These are phyloP conservation scores for Cyberlindnera suaveolens DNA, from an alignment of 805 yeast species.

Conservation along the genomic window DNA sequence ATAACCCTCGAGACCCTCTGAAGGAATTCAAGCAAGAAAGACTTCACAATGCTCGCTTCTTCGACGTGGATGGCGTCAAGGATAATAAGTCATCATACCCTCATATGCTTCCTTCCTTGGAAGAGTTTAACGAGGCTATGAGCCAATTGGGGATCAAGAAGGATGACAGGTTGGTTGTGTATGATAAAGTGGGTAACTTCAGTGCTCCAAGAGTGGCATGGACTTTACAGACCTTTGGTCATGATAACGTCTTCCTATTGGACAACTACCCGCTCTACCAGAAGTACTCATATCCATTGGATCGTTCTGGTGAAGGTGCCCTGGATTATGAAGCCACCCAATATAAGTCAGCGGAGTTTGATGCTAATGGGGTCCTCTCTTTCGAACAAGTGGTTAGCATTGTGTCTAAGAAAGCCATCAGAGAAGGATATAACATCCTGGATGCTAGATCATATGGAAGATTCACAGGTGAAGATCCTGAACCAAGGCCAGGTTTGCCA, in stretches of 20 bases:
- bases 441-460: conserved; percentile 82
- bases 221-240: conserved; percentile 81
- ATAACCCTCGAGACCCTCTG: conserved; percentile 50
- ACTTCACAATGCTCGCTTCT: conserved; percentile 59
- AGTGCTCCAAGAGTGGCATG: conserved; percentile 90
- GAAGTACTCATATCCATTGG: conserved; percentile 39
- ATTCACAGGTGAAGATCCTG: conserved; percentile 75
- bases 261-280: conserved; percentile 61
- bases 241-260: conserved; percentile 57
- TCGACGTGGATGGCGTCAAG: conserved; percentile 69
- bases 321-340: conserved; percentile 11
- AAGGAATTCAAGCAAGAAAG: conserved; percentile 56
- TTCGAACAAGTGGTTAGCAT: conserved; percentile 62
- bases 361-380: conserved; percentile 46
- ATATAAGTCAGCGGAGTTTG: conserved; percentile 33
- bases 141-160: conserved; percentile 48
- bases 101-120: conserved; percentile 77
- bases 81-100: conserved; percentile 64
- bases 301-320: conserved; percentile 20
- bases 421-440: conserved; percentile 44
- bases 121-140: conserved; percentile 48
- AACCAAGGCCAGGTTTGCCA: conserved; percentile 82
- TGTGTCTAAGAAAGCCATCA: conserved; percentile 42
- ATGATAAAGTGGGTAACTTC: conserved; percentile 81
- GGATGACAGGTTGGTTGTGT: conserved; percentile 64